Evolutionary conservation across 2,329 filamentous ascomycete genomes (phyloP).

Genomic region (Daldinia eschscholtzii): DNA sequence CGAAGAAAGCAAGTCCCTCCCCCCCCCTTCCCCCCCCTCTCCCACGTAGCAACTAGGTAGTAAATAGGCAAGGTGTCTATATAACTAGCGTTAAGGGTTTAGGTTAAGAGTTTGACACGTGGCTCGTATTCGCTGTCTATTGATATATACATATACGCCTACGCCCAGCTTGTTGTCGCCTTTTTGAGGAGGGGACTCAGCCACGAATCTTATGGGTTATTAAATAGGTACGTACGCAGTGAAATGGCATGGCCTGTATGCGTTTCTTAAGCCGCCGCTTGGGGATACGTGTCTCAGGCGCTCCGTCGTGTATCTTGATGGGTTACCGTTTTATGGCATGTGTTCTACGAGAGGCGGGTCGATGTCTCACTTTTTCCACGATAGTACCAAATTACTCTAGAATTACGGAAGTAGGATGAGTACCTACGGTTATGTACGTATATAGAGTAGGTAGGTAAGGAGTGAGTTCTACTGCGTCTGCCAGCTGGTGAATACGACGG

Average conservation of each 20-base stretch:
- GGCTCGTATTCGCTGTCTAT: not conserved
- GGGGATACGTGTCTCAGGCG: not conserved
- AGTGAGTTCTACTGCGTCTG: not conserved
- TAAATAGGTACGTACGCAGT: not conserved
- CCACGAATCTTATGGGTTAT: not conserved
- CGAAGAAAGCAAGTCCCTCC: too few species aligned
- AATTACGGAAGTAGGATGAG: too few species aligned
- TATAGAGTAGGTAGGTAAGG: not conserved
- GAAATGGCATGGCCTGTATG: not conserved
- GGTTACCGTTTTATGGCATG: not conserved
- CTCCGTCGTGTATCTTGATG: not conserved
- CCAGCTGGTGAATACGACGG: not conserved
- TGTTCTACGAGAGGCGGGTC: not conserved
- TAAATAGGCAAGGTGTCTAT: not conserved
- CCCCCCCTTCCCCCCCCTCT: too few species aligned
- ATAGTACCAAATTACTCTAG: too few species aligned
- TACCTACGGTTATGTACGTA: not conserved
- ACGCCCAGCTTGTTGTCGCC: not conserved
- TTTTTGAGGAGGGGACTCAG: not conserved
- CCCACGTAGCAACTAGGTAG: too few species aligned
- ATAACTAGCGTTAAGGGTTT: not conserved
- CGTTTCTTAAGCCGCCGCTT: not conserved
- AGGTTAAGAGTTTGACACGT: not conserved
- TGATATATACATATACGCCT: not conserved
- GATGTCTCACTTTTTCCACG: not conserved